phyloP scores from a whole-genome alignment of 225 moss, liverwort and hornwort species.

The Lunularia cruciata region DNA sequence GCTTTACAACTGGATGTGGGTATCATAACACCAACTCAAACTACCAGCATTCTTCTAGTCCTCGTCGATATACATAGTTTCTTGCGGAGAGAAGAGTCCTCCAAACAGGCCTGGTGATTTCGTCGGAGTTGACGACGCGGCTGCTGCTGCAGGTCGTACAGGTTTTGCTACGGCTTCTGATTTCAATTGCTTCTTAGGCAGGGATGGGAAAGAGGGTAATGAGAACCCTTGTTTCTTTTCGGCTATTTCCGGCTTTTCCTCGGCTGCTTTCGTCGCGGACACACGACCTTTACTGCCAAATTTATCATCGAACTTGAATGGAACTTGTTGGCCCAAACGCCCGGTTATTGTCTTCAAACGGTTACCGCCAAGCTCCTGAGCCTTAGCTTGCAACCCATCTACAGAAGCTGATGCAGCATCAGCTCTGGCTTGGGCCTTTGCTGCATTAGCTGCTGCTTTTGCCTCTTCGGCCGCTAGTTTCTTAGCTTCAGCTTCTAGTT shows the following conservation, averaged over 20 bases:
- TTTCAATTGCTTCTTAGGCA: slow-evolving; percentile 20
- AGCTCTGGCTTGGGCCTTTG: slow-evolving; percentile 84
- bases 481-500: slow-evolving; percentile 80
- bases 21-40: background rate
- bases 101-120: slow-evolving; percentile 37
- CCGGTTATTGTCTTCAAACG: slow-evolving; percentile 23
- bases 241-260: slow-evolving; percentile 19
- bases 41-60: slow-evolving; percentile 20
- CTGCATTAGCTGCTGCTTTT: slow-evolving; percentile 60
- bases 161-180: slow-evolving; percentile 1
- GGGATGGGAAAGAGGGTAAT: slow-evolving; percentile 15
- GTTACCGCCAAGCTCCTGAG: slow-evolving; percentile 65
- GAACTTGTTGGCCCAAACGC: slow-evolving; percentile 25
- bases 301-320: slow-evolving; percentile 31
- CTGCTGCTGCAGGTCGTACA: slow-evolving; percentile 16
- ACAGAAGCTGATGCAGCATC: slow-evolving; percentile 79
- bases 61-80: slow-evolving; percentile 38
- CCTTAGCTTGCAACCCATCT: slow-evolving; percentile 68
- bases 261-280: background rate
- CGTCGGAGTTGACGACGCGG: slow-evolving; percentile 16
- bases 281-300: slow-evolving; percentile 19
- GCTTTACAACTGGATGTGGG: background rate
- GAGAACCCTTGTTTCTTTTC: slow-evolving; percentile 8
- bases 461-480: slow-evolving; percentile 68
- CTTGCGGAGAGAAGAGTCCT: slow-evolving; percentile 37